phyloP scores from a whole-genome alignment of 441 rosid genomes.

The Eruca vesicaria region DNA sequence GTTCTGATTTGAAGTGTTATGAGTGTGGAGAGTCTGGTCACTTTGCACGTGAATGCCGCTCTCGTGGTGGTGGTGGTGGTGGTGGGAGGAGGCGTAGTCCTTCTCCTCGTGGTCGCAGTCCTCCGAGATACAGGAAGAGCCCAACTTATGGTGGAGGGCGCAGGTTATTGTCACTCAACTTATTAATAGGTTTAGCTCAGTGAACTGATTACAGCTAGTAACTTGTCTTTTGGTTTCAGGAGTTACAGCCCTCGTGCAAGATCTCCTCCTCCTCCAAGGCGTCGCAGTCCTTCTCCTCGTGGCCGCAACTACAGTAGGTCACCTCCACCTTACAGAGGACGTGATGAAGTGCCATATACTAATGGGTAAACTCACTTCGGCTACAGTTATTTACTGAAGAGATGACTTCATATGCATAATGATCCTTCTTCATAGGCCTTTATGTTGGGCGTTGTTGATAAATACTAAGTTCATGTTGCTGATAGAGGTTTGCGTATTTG shows the following conservation, averaged over 20 bases:
- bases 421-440: too few relatives aligned
- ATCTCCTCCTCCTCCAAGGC: conserved; percentile 51
- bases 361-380: conserved; percentile 46
- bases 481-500: neutral
- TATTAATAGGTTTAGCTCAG: neutral
- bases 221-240: conserved; percentile 31
- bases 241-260: conserved; percentile 72
- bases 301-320: conserved; percentile 68
- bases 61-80: conserved; percentile 62
- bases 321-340: conserved; percentile 53
- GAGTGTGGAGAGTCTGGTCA: conserved; percentile 87
- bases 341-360: conserved; percentile 58
- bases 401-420: neutral
- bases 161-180: conserved; percentile 32
- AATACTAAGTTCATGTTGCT: neutral
- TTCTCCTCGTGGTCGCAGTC: conserved; percentile 33
- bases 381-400: neutral
- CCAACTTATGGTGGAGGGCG: conserved; percentile 69
- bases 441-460: neutral
- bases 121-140: conserved; percentile 67
- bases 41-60: conserved; percentile 77
- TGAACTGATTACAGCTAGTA: neutral
- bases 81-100: conserved; percentile 53
- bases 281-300: conserved; percentile 66
- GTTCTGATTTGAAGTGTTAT: conserved; percentile 76